Evolutionary conservation across 768 basidiomycete species (phyloP), one percentile per base, ranked within the genome.

Genomic region (Tubosaeta sp.): DNA sequence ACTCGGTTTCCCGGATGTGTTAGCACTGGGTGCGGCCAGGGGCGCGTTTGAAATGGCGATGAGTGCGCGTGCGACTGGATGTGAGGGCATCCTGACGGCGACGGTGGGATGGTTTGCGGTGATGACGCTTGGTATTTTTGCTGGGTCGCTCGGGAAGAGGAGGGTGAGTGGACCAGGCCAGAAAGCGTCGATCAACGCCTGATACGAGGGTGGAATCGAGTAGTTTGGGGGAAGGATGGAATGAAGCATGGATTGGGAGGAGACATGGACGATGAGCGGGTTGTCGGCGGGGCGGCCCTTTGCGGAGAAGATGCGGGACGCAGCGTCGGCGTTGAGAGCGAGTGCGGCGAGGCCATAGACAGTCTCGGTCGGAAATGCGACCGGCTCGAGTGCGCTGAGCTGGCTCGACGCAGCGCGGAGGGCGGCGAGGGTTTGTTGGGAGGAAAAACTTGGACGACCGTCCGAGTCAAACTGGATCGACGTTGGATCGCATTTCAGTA

Each of bases 151-250:
- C 6, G 94, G 94, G 68, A 98, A 98, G 42, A 99, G 77, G 22
- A 98, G 78, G 0, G 94, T 95, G 48, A 99, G 72, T 0, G 96
- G 81, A 6, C 96, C 96, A 0, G 96, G 96, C 96, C 95, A 98
- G 70, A 96, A 95, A 12, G 78, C 77, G 34, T 80, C 73, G 59
- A 96, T 94, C 41, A 99, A 74, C 2, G 74, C 73, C 47, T 80
- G 70, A 68, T 97, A 97, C 8, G 86, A 71, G 13, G 55, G 65
- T 1, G 93, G 79, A 8, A 89, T 69, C 13, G 58, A 60, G 63
- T 87, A 93, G 44, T 68, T 67, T 12, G 77, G 65, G 0, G 93
- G 92, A 9, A 96, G 77, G 52, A 96, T 76, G 6, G 80, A 71
- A 12, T 69, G 68, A 14, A 99, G 82, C 96, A 98, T 98, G 34